These are phyloP conservation scores for Rhizophora mangle DNA, from an alignment of 345 rosid genomes.

Conservation along the genomic window DNA sequence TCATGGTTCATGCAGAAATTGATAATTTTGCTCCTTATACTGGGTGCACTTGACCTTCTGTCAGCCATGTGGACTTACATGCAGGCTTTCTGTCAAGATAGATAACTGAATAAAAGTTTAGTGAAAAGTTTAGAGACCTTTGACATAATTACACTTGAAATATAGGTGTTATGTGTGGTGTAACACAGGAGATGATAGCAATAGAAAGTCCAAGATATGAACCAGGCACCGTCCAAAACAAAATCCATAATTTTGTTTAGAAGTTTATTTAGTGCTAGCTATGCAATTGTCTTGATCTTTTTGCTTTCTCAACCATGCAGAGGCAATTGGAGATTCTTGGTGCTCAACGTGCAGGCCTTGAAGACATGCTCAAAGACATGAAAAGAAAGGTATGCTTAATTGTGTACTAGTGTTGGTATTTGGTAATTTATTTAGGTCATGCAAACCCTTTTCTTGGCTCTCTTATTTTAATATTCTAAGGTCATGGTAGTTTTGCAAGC, in stretches of 20 bases:
- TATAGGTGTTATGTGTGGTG: no score
- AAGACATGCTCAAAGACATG: slow-evolving; percentile 99
- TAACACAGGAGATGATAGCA: no score
- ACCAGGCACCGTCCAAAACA: no score
- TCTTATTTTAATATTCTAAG: not conserved
- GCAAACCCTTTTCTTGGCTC: not conserved
- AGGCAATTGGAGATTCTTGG: slow-evolving; percentile 96
- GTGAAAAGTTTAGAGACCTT: no score
- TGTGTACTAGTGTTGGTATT: slow-evolving; percentile 3
- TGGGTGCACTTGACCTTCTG: no score
- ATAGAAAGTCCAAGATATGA: no score
- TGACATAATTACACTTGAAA: no score
- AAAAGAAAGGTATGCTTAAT: slow-evolving; percentile 70
- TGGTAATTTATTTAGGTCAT: not conserved
- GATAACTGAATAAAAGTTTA: no score
- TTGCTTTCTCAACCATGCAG: slow-evolving; percentile 43
- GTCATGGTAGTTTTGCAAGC: not conserved
- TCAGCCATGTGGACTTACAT: no score
- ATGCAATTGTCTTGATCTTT: not conserved
- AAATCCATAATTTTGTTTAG: not conserved
- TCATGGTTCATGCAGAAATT: not conserved
- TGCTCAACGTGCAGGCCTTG: slow-evolving; percentile 97
- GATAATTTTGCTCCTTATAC: no score
- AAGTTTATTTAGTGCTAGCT: not conserved
- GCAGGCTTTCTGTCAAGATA: no score